Base-by-base conservation (phyloP, 2,329 filamentous ascomycete species). In the Chaetomium strumarium region DNA sequence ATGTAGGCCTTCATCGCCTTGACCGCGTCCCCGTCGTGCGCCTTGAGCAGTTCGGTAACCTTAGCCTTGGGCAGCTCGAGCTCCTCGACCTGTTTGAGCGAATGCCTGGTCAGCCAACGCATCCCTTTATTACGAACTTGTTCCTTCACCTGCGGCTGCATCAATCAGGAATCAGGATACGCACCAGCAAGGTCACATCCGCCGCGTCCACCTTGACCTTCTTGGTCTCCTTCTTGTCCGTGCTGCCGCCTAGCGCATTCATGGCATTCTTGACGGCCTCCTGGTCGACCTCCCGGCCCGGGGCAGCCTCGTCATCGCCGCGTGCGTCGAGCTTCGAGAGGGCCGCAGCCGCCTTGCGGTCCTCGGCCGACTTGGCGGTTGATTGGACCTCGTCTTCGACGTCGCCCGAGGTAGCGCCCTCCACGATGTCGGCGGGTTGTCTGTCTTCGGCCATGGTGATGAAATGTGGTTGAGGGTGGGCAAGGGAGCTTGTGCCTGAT, bases 311-410 rank as follows among this genome's bases (percentile, higher is more conserved):
- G 30, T 78, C 75, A 44, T 76, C 75, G 51, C 73, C 72, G 53
- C 72, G 74, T 40, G 72, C 67, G 65, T 89, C 86, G 60, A 91
- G 82, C 56, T 78, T 80, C 44, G 84, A 85, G 55, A 90, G 80
- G 30, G 86, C 87, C 7, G 83, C 84, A 38, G 85, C 85, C 42
- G 86, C 85, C 70, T 89, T 89, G 69, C 85, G 83, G 71, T 89
- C 86, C 69, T 90, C 86, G 64, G 86, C 85, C 39, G 79, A 81
- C 69, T 84, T 86, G 63, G 78, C 77, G 52, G 72, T 69, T 31
- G 68, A 57, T 46, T 70, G 68, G 60, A 75, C 69, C 61, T 81
- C 79, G 56, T 83, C 79, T 52, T 83, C 80, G 57, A 77, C 72
- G 57, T 83, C 79, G 55, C 75, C 79, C 42, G 75, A 72, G 30